Percentiles rank a stretch among this genome's conserved stretches.
phyloP scores from a whole-genome alignment of 2,329 filamentous ascomycete genomes.

The Xylaria sp. region DNA sequence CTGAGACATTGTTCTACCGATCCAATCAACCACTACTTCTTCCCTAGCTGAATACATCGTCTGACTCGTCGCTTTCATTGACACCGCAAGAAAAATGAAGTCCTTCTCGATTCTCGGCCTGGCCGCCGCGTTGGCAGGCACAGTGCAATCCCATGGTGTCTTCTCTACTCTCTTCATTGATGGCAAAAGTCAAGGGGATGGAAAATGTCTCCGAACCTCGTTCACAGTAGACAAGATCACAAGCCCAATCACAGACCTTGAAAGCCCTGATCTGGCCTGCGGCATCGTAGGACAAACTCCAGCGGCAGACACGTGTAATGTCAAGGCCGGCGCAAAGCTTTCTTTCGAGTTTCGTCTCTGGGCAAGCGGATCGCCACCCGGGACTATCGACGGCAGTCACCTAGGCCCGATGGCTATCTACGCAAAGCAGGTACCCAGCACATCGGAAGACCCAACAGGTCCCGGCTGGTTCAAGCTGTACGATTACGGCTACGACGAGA shows the following conservation, averaged over 20 bases:
- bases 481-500: conserved; percentile 43
- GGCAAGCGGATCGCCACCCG: conserved; percentile 24
- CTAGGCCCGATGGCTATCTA: conserved; percentile 35
- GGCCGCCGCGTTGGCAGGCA: background rate
- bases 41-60: background rate
- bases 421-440: conserved; percentile 21
- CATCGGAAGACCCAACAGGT: conserved; percentile 16
- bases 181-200: conserved; percentile 24
- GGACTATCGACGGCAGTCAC: conserved; percentile 30
- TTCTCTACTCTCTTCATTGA: conserved; percentile 36
- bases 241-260: conserved; percentile 33
- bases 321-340: conserved; percentile 27
- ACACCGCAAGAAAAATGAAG: conserved; percentile 15
- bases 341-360: conserved; percentile 35
- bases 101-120: conserved; percentile 3
- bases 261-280: conserved; percentile 30
- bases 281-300: conserved; percentile 28
- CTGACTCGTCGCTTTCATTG: background rate
- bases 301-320: conserved; percentile 19
- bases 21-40: background rate
- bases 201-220: conserved; percentile 33
- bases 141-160: conserved; percentile 27
- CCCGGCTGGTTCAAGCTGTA: conserved; percentile 38
- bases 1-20: background rate
- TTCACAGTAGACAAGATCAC: conserved; percentile 23